Conservation (phyloP, 306 rosid species). For the Inga oerstediana region DNA sequence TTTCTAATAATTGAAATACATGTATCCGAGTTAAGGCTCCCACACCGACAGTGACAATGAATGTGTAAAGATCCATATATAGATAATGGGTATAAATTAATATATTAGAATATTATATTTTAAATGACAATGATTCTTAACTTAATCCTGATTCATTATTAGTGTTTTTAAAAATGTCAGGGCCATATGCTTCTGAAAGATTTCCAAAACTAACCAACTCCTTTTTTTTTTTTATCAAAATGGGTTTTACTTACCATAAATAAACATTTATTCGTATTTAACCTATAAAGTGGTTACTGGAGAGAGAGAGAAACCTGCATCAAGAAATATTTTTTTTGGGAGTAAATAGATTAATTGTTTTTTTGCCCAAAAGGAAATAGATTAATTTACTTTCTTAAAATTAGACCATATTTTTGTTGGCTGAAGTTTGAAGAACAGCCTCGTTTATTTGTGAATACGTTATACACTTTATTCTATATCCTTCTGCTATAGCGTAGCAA, state of each 20-base stretch:
- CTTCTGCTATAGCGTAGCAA: conserved; percentile 29
- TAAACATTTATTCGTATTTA: neutral
- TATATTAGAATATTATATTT: neutral
- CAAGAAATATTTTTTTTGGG: neutral
- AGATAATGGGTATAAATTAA: neutral
- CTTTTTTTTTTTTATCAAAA: neutral
- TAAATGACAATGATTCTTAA: neutral
- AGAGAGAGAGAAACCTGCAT: neutral
- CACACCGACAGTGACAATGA: no score
- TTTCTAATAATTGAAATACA: no score
- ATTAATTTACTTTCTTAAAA: neutral
- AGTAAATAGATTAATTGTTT: no score
- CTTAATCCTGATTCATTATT: neutral
- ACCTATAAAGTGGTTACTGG: neutral
- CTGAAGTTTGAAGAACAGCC: neutral
- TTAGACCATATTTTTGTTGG: neutral
- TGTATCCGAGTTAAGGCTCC: no score
- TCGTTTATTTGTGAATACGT: neutral
- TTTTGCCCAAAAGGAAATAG: no score
- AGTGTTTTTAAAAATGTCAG: neutral
- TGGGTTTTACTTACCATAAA: neutral
- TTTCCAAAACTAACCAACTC: neutral
- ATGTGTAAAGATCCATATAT: neutral
- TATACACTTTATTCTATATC: conserved; percentile 5
- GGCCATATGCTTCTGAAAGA: neutral